Base-by-base conservation (phyloP, 2,329 filamentous ascomycete species). In the Phyllosticta citribraziliensis region DNA sequence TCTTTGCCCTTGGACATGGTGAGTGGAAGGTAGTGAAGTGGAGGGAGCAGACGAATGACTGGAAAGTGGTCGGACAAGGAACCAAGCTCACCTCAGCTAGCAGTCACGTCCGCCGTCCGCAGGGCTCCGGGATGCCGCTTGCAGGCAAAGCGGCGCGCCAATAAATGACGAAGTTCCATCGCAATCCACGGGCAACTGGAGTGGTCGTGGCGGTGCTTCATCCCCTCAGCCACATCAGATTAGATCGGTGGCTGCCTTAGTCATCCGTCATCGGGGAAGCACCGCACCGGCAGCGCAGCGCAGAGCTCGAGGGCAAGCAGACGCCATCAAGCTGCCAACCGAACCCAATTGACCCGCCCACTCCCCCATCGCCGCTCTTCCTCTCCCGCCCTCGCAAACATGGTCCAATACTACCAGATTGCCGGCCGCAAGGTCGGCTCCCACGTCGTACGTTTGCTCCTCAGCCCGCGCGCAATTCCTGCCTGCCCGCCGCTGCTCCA, bases 351-450 rank as follows among this genome's bases (percentile, higher is more conserved):
- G 35, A 58, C 27, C 60, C 53, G 14, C 22, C 65, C 65, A 64
- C 64, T 64, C 22, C 62, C 47, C 55, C 69, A 69, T 66, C 62
- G 58, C 63, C 17, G 17, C 40, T 47, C n/a, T 55, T 55, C 59
- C n/a, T 55, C 59, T 59, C 55, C 52, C 57, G 66, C 66, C 57
- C 68, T 68, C 68, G 68, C 67, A 64, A 74, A 67, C 57, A 82
- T 82, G 79, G 79, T 81, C 70, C 75, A 74, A 67, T 78, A 76
- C 72, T 82, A 82, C 74, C 73, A 75, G 62, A 73, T 81, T 67
- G 68, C 74, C 66, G 79, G 79, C 73, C 76, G 78, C 67, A 76
- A 81, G 74, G 76, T 82, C 69, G 79, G 79, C 73, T 80, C 79
- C 64, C 79, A 82, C 72, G 70, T 78, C 65, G 79, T 82, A 76